Base-by-base conservation (phyloP, 495 filamentous ascomycete genomes). In the Xylaria cubensis region DNA sequence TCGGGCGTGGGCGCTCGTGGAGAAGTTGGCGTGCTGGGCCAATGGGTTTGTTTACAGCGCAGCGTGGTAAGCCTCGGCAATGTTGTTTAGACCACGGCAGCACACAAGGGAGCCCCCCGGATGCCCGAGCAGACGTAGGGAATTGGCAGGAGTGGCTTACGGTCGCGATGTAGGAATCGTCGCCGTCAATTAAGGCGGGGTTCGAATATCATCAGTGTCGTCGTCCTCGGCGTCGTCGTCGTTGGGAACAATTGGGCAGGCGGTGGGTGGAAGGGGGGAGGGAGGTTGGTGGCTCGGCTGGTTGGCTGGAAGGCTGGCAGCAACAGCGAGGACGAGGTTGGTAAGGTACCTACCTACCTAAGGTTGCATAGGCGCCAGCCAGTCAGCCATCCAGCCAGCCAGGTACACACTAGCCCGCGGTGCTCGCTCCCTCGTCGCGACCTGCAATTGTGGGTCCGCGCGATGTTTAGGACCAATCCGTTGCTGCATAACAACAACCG, bases 1-100 rank as follows among this genome's bases (percentile, higher is more conserved):
- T 61, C n/a, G 70, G 42, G 26, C 7, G 62, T 76, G 65, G 73
- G 71, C 50, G 71, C 67, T 64, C 63, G 74, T 51, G 67, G 63
- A 53, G 63, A 70, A 55, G 63, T 46, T 46, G 71, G 72, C 50
- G 48, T 74, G 70, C 62, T 59, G 68, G 56, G 46, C 73, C 74
- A 75, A 77, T 79, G 74, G 77, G 70, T 81, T 81, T 81, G 79
- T 81, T 81, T 81, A 81, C 77, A 74, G 2, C 74, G n/a, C 53
- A 64, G 72, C 75, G 72, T 48, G 56, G 48, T 41, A 44, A 55
- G 72, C 65, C 67, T 69, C 71, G 71, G 72, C 32, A 58, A 46
- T 42, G 44, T 41, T 59, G 24, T 66, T 51, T 73, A 26, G 67
- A 29, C 6, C 17, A 42, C 63, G 62, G 63, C 44, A 34, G 64